phyloP scores from a whole-genome alignment of 306 rosid species.

The Benincasa hispida region DNA sequence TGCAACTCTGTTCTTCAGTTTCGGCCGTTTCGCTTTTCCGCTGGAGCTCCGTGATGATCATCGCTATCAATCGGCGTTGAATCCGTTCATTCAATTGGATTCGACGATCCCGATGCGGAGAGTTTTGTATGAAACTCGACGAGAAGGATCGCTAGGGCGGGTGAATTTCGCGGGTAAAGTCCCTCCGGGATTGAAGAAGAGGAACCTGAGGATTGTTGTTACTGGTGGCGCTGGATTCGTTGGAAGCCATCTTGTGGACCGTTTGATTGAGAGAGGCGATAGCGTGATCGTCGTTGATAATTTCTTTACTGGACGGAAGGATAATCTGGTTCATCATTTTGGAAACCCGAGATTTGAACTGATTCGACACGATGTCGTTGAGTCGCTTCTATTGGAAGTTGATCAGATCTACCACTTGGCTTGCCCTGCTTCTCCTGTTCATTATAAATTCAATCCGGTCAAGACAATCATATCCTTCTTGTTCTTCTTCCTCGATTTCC shows the following conservation, averaged over 20 bases:
- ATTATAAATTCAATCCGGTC: conserved; percentile 91
- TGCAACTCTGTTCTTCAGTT: conserved; percentile 30
- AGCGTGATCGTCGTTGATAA: conserved; percentile 78
- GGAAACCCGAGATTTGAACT: conserved; percentile 81
- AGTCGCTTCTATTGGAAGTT: conserved; percentile 71
- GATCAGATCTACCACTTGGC: conserved; percentile 95
- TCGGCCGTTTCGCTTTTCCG: conserved; percentile 4
- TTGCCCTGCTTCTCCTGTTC: conserved; percentile 94
- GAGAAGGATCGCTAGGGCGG: background rate
- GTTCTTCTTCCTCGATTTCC: background rate
- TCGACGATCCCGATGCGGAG: conserved; percentile 28
- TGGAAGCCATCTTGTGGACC: conserved; percentile 89
- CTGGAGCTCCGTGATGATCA: background rate
- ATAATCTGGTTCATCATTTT: conserved; percentile 53
- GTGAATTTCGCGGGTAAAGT: conserved; percentile 21
- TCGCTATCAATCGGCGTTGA: background rate
- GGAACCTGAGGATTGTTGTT: conserved; percentile 45
- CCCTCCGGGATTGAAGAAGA: conserved; percentile 23
- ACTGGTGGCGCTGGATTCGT: conserved; percentile 99
- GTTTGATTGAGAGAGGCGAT: conserved; percentile 64
- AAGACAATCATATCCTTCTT: conserved; percentile 85
- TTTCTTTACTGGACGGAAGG: conserved; percentile 77
- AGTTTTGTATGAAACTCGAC: conserved; percentile 22
- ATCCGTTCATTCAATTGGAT: background rate
- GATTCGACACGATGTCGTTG: conserved; percentile 86